Evolutionary conservation across 306 rosid genomes (phyloP).

Genomic region (Castanea sativa): DNA sequence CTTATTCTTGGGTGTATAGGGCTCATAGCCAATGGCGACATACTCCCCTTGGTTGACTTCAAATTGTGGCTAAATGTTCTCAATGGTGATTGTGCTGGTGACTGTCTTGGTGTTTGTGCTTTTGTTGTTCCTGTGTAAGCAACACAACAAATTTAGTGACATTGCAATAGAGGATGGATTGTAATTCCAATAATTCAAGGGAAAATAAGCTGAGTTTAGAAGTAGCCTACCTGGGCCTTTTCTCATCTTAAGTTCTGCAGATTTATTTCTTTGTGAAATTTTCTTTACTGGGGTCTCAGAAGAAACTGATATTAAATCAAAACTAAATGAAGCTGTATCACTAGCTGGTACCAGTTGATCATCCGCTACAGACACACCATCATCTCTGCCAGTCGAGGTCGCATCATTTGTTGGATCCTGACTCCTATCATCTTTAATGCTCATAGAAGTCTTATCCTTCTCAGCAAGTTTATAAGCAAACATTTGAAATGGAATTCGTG

Average conservation of each 20-base stretch:
- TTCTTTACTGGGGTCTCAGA: constrained; percentile 46
- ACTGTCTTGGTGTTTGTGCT: constrained; percentile 19
- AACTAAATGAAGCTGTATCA: constrained; percentile 33
- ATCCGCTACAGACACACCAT: constrained; percentile 29
- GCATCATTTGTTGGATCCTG: constrained; percentile 35
- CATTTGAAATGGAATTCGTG: constrained; percentile 82
- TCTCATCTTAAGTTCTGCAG: constrained; percentile 27
- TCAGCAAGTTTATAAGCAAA: constrained; percentile 64
- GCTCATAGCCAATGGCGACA: constrained; percentile 16
- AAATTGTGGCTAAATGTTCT: constrained; percentile 24
- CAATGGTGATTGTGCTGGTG: constrained; percentile 33
- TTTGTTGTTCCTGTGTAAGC: constrained; percentile 34
- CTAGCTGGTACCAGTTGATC: constrained; percentile 34
- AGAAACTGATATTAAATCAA: constrained; percentile 32
- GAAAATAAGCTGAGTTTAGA: not conserved
- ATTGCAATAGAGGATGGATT: not conserved
- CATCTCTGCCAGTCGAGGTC: constrained; percentile 18
- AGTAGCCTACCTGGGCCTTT: constrained; percentile 57
- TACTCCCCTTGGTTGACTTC: constrained; percentile 34
- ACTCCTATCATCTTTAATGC: constrained; percentile 26
- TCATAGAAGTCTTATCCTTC: constrained; percentile 50
- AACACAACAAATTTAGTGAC: constrained; percentile 4
- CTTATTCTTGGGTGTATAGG: constrained; percentile 35
- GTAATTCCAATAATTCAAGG: not conserved
- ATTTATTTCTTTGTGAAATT: constrained; percentile 26